A percentile compares a stretch with the other conserved stretches of the same genome.
Evolutionary conservation across 169 alveolate genomes (phyloP).

Genomic region (Babesia bigemina): DNA sequence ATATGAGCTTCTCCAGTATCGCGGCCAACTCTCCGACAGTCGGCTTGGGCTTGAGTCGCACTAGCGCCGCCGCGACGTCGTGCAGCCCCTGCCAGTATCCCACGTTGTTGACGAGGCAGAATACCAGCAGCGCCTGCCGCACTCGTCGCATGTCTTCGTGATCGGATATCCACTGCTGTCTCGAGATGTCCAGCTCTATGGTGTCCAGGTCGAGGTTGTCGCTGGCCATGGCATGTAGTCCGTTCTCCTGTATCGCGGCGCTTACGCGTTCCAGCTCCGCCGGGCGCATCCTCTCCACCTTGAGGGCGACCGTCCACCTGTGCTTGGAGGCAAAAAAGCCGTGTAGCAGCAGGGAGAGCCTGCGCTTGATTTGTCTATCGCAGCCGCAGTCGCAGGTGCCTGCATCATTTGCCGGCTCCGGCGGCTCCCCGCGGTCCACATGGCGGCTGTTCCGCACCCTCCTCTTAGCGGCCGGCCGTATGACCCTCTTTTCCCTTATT

Average conservation of each 20-base stretch:
- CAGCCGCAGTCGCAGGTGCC: constrained; percentile 63
- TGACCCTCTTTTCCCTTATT: neutral
- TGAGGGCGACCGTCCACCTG: constrained; percentile 25
- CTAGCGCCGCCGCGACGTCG: constrained; percentile 66
- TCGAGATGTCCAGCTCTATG: constrained; percentile 46
- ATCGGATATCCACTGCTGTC: constrained; percentile 62
- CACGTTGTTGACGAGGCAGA: constrained; percentile 66
- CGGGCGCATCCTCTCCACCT: constrained; percentile 18
- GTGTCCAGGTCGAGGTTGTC: constrained; percentile 47
- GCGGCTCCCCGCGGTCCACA: neutral
- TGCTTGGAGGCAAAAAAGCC: constrained; percentile 30
- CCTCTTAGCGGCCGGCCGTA: neutral
- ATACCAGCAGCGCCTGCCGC: constrained; percentile 36
- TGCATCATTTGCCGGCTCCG: constrained; percentile 1
- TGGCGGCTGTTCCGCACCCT: neutral
- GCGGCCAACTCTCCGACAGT: constrained; percentile 61
- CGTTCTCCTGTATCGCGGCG: constrained; percentile 21
- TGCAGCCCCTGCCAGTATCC: constrained; percentile 73
- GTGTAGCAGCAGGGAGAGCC: constrained; percentile 33
- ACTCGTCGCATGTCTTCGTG: constrained; percentile 23
- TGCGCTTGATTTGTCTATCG: constrained; percentile 9
- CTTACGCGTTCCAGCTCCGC: constrained; percentile 37
- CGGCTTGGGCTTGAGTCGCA: constrained; percentile 51
- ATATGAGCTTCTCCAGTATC: constrained; percentile 42
- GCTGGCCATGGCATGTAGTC: constrained; percentile 18